Conservation (phyloP, 495 filamentous ascomycete species). For the Talaromyces thailandensis region DNA sequence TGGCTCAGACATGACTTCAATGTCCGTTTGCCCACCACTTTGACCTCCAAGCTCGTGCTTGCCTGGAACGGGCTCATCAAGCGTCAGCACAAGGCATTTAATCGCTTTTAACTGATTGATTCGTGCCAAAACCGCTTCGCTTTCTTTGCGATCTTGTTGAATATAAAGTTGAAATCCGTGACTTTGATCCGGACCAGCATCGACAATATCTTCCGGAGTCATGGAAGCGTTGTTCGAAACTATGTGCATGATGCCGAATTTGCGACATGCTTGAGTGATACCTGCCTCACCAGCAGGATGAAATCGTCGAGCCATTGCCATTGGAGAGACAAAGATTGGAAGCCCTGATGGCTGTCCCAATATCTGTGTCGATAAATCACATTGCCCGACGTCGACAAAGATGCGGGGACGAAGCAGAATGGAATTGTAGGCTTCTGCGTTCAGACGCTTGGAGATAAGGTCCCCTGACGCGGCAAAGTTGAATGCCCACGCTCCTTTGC, state of each 20-base stretch:
- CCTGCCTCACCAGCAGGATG: constrained; percentile 82
- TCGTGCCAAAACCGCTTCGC: constrained; percentile 68
- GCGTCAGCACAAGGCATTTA: constrained; percentile 77
- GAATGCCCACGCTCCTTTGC: constrained; percentile 83
- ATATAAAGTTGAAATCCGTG: constrained; percentile 95
- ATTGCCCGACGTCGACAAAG: constrained; percentile 71
- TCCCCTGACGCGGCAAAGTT: constrained; percentile 89
- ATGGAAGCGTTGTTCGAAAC: constrained; percentile 85
- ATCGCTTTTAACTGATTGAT: constrained; percentile 61
- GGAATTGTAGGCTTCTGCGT: constrained; percentile 65
- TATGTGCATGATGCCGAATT: constrained; percentile 70
- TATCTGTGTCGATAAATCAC: constrained; percentile 59
- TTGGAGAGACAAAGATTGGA: constrained; percentile 76
- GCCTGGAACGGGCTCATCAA: constrained; percentile 87
- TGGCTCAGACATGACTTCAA: constrained; percentile 31
- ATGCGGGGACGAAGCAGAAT: constrained; percentile 83
- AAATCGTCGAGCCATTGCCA: constrained; percentile 84
- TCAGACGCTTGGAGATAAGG: constrained; percentile 65
- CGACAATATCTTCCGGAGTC: constrained; percentile 80
- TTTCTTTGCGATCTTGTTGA: constrained; percentile 69
- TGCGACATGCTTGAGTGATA: constrained; percentile 70
- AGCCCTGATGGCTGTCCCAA: constrained; percentile 58
- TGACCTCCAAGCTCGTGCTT: constrained; percentile 56
- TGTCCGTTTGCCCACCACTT: neutral
- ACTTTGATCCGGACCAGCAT: constrained; percentile 55